These are phyloP conservation scores for Suaeda aralocaspica DNA, from an alignment of 148 eudicot genomes.

Conservation along the genomic window DNA sequence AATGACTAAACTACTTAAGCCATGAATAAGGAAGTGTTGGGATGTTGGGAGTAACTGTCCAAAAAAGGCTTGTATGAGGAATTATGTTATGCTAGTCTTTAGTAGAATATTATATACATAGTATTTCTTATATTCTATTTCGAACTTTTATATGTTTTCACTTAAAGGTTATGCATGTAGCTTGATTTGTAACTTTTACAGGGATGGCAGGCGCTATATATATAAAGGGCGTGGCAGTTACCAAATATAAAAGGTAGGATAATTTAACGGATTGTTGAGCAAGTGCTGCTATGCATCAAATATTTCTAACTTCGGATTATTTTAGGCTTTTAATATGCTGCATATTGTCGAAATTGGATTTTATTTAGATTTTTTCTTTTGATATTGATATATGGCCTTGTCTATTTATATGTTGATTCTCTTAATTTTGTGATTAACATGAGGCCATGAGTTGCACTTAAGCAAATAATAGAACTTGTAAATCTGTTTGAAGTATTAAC, in stretches of 20 bases:
- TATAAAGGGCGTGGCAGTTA: constrained; percentile 86
- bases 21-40: not conserved
- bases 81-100: not conserved
- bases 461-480: not conserved
- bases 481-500: not conserved
- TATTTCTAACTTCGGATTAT: not conserved
- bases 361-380: no score
- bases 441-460: no score
- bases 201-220: constrained; percentile 98
- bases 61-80: not conserved
- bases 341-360: not conserved
- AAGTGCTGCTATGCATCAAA: not conserved
- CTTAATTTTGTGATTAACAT: not conserved
- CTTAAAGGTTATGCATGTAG: not conserved
- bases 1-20: no score
- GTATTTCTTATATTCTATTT: no score
- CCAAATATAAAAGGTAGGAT: constrained; percentile 77
- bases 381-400: not conserved
- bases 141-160: not conserved
- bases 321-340: not conserved
- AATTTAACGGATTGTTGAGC: not conserved
- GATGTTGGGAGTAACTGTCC: not conserved
- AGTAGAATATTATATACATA: not conserved
- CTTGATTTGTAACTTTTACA: constrained; percentile 23
- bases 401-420: not conserved